Percentiles rank a stretch among this genome's conserved stretches.
These are phyloP conservation scores for Pseudoscleropodium purum DNA, from an alignment of 225 moss, liverwort and hornwort species.

Conservation along the genomic window DNA sequence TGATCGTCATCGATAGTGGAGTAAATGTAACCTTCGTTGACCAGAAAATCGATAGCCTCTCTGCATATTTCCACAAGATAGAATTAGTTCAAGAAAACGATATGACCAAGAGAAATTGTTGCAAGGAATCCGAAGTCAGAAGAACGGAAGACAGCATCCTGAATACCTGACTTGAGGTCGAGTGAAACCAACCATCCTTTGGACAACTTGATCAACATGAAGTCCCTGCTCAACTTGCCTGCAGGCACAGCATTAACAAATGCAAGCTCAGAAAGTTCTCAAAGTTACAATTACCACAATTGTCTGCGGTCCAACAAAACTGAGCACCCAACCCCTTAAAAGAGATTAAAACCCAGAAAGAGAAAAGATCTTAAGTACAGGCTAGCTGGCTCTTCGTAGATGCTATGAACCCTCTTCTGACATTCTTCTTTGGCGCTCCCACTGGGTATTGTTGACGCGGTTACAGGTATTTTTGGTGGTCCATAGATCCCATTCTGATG, in stretches of 20 bases:
- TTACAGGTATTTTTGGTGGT: constrained; percentile 30
- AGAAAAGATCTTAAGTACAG: constrained; percentile 29
- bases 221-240: constrained; percentile 79
- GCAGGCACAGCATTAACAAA: constrained; percentile 1
- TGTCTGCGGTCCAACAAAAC: neutral
- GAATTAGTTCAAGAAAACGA: neutral
- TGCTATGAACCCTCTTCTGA: constrained; percentile 63
- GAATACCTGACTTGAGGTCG: constrained; percentile 67
- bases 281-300: neutral
- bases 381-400: constrained; percentile 88
- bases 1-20: constrained; percentile 95
- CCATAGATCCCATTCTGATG: constrained; percentile 24
- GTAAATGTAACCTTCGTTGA: constrained; percentile 85
- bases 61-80: constrained; percentile 22
- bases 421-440: constrained; percentile 59
- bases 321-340: neutral
- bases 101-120: neutral
- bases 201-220: constrained; percentile 63
- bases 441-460: constrained; percentile 13
- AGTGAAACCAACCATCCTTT: constrained; percentile 61
- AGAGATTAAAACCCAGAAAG: neutral
- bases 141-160: neutral
- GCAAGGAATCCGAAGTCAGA: neutral
- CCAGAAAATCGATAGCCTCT: constrained; percentile 86
- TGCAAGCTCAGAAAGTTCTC: neutral